Evolutionary conservation across 164 flowering plant genomes (phyloP).

Genomic region (Stephania cephalantha): DNA sequence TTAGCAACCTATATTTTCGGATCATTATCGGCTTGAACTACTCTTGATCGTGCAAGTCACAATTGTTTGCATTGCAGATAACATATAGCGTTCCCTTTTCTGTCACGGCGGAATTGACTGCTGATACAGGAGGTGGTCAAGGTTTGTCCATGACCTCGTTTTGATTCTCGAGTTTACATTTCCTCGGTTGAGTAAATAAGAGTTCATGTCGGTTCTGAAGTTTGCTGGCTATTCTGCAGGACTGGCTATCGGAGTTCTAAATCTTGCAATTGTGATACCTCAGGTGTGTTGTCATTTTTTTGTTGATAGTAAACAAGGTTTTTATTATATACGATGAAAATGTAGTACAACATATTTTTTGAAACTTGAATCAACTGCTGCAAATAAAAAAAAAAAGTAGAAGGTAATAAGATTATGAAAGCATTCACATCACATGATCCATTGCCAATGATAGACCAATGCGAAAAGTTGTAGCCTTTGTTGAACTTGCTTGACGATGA

Average conservation of each 20-base stretch:
- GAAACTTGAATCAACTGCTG: no score
- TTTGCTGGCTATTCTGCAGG: conserved; percentile 37
- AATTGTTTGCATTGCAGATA: conserved; percentile 44
- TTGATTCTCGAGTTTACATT: conserved; percentile 7
- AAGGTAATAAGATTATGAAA: no score
- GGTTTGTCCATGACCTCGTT: conserved; percentile 36
- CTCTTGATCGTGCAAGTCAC: background rate
- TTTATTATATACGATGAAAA: no score
- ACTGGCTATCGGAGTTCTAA: conserved; percentile 87
- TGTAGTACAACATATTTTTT: no score
- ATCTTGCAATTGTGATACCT: conserved; percentile 92
- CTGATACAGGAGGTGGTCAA: conserved; percentile 98
- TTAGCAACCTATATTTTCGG: background rate
- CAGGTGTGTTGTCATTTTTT: conserved; percentile 45
- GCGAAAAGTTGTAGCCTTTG: no score
- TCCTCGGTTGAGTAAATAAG: background rate
- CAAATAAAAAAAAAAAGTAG: no score
- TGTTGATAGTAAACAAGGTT: no score
- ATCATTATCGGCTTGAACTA: background rate
- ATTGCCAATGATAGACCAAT: no score
- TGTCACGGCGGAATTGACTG: conserved; percentile 83
- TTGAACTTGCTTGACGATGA: no score
- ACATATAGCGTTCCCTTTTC: conserved; percentile 95
- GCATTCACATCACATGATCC: no score
- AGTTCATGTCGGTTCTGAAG: background rate